These are phyloP conservation scores for Ochetophila trinervis DNA, from an alignment of 306 rosid species.

Conservation along the genomic window DNA sequence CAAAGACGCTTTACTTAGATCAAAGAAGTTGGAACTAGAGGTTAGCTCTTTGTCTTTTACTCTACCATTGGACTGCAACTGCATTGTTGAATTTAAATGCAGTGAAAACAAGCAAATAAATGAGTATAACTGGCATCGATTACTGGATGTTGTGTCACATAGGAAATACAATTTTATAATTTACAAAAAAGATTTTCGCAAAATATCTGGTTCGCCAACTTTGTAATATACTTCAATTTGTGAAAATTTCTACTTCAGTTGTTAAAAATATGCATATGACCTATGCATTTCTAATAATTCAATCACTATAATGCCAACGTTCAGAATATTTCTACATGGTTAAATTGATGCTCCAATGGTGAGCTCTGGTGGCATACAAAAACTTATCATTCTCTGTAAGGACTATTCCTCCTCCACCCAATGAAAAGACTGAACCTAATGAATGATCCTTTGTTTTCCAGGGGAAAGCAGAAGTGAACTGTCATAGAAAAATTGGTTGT, in stretches of 20 bases:
- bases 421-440: not conserved
- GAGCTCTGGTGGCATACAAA: no score
- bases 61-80: not conserved
- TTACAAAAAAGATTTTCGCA: not conserved
- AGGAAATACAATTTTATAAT: not conserved
- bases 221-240: not conserved
- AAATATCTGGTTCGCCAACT: not conserved
- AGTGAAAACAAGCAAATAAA: not conserved
- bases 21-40: slow-evolving; percentile 35
- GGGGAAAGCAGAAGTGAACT: slow-evolving; percentile 42
- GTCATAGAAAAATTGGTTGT: slow-evolving; percentile 31
- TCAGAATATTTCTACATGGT: no score
- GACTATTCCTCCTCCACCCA: no score
- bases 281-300: not conserved
- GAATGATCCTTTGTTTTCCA: slow-evolving; percentile 22
- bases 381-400: no score
- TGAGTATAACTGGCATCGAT: not conserved
- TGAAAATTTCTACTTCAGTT: not conserved
- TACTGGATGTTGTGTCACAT: not conserved
- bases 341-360: no score
- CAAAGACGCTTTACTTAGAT: slow-evolving; percentile 63
- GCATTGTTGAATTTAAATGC: no score
- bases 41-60: slow-evolving; percentile 26
- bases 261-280: not conserved
- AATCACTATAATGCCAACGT: no score